phyloP scores from a whole-genome alignment of 2,329 filamentous ascomycete species.

The Leptographium procerum region DNA sequence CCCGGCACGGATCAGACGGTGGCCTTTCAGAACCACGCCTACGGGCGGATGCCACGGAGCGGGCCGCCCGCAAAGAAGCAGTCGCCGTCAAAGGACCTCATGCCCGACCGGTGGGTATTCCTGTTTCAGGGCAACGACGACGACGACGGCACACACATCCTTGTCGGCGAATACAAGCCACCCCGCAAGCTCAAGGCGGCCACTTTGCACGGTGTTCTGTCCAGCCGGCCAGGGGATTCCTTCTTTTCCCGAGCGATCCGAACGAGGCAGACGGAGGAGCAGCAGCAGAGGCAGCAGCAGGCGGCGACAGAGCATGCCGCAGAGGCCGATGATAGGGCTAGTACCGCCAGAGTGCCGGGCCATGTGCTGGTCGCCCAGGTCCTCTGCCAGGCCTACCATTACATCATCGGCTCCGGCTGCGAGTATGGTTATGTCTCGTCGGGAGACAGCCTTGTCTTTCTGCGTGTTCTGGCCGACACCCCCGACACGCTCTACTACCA shows the following conservation, averaged over 20 bases:
- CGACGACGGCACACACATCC: not conserved
- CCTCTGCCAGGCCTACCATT: constrained; percentile 7
- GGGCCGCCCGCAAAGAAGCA: not conserved
- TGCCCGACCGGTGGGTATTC: constrained; percentile 3
- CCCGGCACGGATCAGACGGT: not conserved
- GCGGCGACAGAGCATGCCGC: not conserved
- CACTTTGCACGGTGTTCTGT: not conserved
- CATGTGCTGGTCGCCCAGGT: not conserved
- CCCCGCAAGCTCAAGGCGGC: not conserved
- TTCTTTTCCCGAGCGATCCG: not conserved
- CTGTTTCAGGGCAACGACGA: not conserved
- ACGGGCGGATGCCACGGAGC: not conserved
- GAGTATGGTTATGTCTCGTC: constrained; percentile 8
- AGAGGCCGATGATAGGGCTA: too few relatives aligned
- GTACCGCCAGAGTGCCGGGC: not conserved
- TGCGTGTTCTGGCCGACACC: constrained; percentile 1
- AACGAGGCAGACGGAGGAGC: not conserved
- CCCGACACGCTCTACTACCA: constrained; percentile 5
- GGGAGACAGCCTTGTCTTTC: constrained; percentile 6
- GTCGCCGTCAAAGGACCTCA: not conserved
- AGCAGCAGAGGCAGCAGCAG: not conserved
- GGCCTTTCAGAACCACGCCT: not conserved
- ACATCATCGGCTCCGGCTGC: constrained; percentile 6
- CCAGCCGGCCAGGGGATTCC: not conserved
- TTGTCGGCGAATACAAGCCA: constrained; percentile 6